Evolutionary conservation across 495 filamentous ascomycete genomes (phyloP).

Genomic region (Choiromyces venosus): DNA sequence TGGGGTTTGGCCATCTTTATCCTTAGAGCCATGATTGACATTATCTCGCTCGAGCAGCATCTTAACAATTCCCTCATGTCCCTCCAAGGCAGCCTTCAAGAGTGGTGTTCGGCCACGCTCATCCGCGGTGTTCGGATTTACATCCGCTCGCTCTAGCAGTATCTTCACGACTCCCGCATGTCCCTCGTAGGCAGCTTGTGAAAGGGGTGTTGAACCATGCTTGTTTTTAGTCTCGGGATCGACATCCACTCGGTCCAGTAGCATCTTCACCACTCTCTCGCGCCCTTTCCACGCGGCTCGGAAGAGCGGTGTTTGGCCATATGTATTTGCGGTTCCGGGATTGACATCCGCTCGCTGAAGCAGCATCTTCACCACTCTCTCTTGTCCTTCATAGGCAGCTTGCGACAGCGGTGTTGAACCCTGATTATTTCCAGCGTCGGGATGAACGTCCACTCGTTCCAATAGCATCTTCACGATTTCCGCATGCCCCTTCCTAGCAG

Average conservation of each 20-base stretch:
- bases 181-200: neutral
- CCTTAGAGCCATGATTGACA: too few species aligned
- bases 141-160: neutral
- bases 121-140: neutral
- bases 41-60: conserved; percentile 6
- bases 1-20: too few species aligned
- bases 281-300: neutral
- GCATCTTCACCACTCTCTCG: neutral
- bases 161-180: neutral
- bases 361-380: too few species aligned
- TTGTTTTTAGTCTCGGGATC: neutral
- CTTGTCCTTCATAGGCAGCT: too few species aligned
- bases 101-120: neutral
- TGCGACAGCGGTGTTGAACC: too few species aligned
- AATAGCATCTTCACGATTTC: conserved; percentile 4
- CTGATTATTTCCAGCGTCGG: neutral
- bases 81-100: neutral
- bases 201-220: neutral
- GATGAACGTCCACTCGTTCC: too few species aligned
- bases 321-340: too few species aligned
- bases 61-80: neutral
- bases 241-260: neutral
- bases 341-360: too few species aligned
- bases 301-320: too few species aligned
- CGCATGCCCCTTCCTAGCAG: conserved; percentile 4